A percentile compares a stretch with the other conserved stretches of the same genome.
phyloP scores from a whole-genome alignment of 345 rosid species.

The Eucalyptus tenuipes region DNA sequence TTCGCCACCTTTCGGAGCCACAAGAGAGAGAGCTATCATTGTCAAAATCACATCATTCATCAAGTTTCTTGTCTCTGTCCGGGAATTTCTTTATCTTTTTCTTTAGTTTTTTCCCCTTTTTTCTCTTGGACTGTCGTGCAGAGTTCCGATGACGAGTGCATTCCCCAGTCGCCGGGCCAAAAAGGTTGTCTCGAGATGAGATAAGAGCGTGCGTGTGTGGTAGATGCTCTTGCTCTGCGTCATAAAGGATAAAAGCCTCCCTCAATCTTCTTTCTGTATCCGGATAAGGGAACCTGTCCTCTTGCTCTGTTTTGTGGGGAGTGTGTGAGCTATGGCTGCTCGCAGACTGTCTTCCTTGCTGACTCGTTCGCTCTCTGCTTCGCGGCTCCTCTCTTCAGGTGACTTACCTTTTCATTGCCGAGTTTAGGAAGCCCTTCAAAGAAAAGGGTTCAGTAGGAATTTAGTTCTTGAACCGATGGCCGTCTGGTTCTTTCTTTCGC shows the following conservation, averaged over 20 bases:
- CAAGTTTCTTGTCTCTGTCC: not conserved
- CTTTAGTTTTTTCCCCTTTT: not conserved
- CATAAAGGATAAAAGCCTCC: not conserved
- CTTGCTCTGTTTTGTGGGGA: not conserved
- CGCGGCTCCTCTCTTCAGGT: slow-evolving; percentile 1
- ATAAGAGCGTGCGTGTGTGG: not conserved
- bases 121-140: not conserved
- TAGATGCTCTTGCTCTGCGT: not conserved
- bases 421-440: not conserved
- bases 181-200: not conserved
- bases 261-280: not conserved
- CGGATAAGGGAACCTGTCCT: not conserved
- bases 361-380: slow-evolving; percentile 17
- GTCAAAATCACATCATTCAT: not conserved
- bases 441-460: not conserved
- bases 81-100: not conserved
- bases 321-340: slow-evolving; percentile 36
- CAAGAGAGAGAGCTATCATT: not conserved
- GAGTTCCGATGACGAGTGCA: not conserved
- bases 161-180: not conserved
- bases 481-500: not conserved
- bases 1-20: not conserved
- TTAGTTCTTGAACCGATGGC: not conserved
- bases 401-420: not conserved
- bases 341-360: slow-evolving; percentile 17